Evolutionary conservation across 2,329 filamentous ascomycete genomes (phyloP).

Genomic region (Penicillium olsonii): DNA sequence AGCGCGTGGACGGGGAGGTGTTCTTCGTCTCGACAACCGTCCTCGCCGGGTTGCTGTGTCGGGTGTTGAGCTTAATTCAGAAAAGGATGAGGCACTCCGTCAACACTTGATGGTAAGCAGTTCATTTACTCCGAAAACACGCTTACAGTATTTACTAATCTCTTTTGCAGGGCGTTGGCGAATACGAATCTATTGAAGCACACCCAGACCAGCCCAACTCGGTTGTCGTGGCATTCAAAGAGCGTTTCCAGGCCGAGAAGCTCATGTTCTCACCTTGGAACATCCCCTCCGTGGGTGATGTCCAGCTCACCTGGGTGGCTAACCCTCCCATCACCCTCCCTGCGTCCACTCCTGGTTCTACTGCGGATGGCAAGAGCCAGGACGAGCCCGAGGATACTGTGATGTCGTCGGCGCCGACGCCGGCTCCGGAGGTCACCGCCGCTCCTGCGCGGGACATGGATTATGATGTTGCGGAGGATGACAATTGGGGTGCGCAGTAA

Average conservation of each 20-base stretch:
- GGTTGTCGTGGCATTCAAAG: conserved; percentile 49
- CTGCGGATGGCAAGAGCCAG: conserved; percentile 27
- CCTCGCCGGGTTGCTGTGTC: conserved; percentile 56
- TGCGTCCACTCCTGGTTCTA: conserved; percentile 12
- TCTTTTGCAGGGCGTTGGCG: conserved; percentile 44
- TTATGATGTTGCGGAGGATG: conserved; percentile 55
- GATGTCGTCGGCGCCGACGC: conserved; percentile 30
- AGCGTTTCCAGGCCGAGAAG: conserved; percentile 56
- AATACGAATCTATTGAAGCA: conserved; percentile 48
- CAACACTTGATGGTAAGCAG: conserved; percentile 55
- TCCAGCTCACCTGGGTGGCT: conserved; percentile 58
- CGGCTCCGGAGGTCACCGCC: conserved; percentile 13
- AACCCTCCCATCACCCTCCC: conserved; percentile 32
- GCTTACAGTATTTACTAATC: neutral
- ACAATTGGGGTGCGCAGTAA: conserved; percentile 41
- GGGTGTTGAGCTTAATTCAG: conserved; percentile 49
- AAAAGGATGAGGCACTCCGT: conserved; percentile 57
- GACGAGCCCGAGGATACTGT: conserved; percentile 31
- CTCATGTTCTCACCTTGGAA: conserved; percentile 51
- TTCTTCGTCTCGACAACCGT: conserved; percentile 60
- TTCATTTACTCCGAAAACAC: neutral
- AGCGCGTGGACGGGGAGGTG: conserved; percentile 48
- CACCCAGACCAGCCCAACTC: conserved; percentile 43
- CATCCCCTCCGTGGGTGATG: conserved; percentile 55
- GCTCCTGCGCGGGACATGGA: conserved; percentile 42